A percentile compares a stretch with the other conserved stretches of the same genome.
These are phyloP conservation scores for Silene vulgaris DNA, from an alignment of 179 eudicot species.

Conservation along the genomic window DNA sequence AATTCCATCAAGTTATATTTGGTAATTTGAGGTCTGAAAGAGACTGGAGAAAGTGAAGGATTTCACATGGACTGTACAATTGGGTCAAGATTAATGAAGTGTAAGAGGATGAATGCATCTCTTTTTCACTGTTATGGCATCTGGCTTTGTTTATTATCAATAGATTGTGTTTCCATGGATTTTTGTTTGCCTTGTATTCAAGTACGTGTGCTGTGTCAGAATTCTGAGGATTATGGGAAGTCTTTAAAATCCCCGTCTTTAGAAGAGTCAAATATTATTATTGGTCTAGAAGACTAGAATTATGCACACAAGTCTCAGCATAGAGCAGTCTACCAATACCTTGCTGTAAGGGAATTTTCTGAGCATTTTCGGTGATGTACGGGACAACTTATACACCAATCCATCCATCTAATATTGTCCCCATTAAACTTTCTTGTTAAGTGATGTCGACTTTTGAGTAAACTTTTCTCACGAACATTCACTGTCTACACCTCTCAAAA, in stretches of 20 bases:
- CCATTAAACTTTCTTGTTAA: too few species aligned
- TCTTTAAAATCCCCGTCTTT: neutral
- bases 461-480: too few species aligned
- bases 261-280: neutral
- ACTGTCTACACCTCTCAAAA: too few species aligned
- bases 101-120: neutral
- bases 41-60: neutral
- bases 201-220: too few species aligned
- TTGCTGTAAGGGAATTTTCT: neutral
- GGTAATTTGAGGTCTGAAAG: neutral
- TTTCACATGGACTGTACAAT: neutral
- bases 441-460: too few species aligned
- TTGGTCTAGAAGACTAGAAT: neutral
- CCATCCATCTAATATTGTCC: too few species aligned
- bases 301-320: neutral
- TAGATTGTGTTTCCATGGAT: neutral
- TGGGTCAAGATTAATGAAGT: neutral
- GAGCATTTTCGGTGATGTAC: neutral
- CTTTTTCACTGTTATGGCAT: neutral
- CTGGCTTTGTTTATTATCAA: neutral
- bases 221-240: too few species aligned
- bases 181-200: too few species aligned
- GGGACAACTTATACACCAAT: too few species aligned
- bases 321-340: constrained; percentile 3
- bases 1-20: neutral